Percentiles rank a stretch among this genome's conserved stretches.
Evolutionary conservation across 1,139 yeast species (phyloP).

Genomic region (Saccharomyces hybrid): DNA sequence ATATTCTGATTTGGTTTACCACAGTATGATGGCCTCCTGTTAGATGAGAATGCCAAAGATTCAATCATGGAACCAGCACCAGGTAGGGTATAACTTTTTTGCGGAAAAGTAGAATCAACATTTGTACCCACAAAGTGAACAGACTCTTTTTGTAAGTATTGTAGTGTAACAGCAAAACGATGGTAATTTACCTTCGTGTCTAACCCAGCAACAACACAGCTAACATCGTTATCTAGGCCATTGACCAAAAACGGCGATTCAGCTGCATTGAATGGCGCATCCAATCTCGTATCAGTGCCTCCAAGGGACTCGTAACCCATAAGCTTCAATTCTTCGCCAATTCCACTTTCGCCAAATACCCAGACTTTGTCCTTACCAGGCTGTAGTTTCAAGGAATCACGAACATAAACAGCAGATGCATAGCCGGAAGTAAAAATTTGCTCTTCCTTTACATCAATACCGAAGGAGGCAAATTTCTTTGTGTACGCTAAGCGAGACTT

Average conservation of each 20-base stretch:
- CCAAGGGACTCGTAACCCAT: slow-evolving; percentile 69
- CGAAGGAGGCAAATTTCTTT: slow-evolving; percentile 66
- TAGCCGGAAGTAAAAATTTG: slow-evolving; percentile 89
- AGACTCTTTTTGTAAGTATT: slow-evolving; percentile 61
- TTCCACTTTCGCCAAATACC: slow-evolving; percentile 80
- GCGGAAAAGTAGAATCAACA: slow-evolving; percentile 89
- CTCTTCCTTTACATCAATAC: slow-evolving; percentile 55
- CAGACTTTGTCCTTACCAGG: slow-evolving; percentile 71
- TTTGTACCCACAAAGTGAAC: slow-evolving; percentile 89
- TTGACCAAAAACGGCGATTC: slow-evolving; percentile 42
- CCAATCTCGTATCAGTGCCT: slow-evolving; percentile 50
- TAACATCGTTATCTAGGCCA: slow-evolving; percentile 62
- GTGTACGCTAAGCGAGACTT: slow-evolving; percentile 76
- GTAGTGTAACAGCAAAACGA: slow-evolving; percentile 73
- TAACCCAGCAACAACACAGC: slow-evolving; percentile 85
- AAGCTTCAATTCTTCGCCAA: slow-evolving; percentile 60
- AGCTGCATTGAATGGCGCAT: slow-evolving; percentile 35
- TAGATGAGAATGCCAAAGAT: slow-evolving; percentile 67
- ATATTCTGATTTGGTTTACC: slow-evolving; percentile 89
- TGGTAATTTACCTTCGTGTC: slow-evolving; percentile 71
- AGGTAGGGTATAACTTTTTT: slow-evolving; percentile 74
- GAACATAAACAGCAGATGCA: slow-evolving; percentile 82
- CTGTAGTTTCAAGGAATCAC: slow-evolving; percentile 59
- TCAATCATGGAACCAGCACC: slow-evolving; percentile 95
- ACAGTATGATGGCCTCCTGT: slow-evolving; percentile 70